Percentiles rank a stretch among this genome's conserved stretches.
Conservation (phyloP, 73 alveolate species). For the Paramecium octaurelia region DNA sequence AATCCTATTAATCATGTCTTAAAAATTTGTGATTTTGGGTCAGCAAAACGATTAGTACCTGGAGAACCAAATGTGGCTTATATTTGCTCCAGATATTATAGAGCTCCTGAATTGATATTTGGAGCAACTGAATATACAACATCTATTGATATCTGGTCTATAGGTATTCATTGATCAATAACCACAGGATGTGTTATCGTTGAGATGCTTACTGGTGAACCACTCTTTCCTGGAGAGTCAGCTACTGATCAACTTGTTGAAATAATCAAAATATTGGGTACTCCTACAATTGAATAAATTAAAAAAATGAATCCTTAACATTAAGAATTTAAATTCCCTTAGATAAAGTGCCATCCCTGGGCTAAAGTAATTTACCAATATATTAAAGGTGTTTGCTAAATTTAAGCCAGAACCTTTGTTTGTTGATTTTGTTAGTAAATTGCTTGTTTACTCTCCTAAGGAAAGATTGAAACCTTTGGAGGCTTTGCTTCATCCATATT, state of each 20-base stretch:
- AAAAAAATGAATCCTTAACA: slow-evolving; percentile 89
- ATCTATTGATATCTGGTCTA: slow-evolving; percentile 90
- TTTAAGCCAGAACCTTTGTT: slow-evolving; percentile 1
- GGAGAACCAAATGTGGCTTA: slow-evolving; percentile 90
- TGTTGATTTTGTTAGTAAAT: slow-evolving; percentile 75
- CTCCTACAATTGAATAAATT: slow-evolving; percentile 89
- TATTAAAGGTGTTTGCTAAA: slow-evolving; percentile 16
- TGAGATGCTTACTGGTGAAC: slow-evolving; percentile 83
- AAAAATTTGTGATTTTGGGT: slow-evolving; percentile 87
- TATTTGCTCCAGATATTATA: slow-evolving; percentile 75
- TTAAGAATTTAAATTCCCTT: slow-evolving; percentile 83
- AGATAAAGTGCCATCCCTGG: slow-evolving; percentile 73
- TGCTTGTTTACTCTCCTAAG: slow-evolving; percentile 81
- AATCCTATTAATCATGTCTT: slow-evolving; percentile 73
- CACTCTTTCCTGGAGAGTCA: slow-evolving; percentile 88
- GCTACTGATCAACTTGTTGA: slow-evolving; percentile 90
- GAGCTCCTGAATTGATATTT: slow-evolving; percentile 84
- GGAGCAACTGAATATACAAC: slow-evolving; percentile 80
- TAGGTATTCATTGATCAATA: slow-evolving; percentile 13
- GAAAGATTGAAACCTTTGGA: slow-evolving; percentile 80
- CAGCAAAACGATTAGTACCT: slow-evolving; percentile 70
- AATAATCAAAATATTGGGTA: slow-evolving; percentile 90
- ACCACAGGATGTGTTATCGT: slow-evolving; percentile 91
- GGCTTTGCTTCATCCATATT: slow-evolving; percentile 86
- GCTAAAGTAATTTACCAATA: slow-evolving; percentile 60